These are phyloP conservation scores for Aspergillus sergii DNA, from an alignment of 2,329 filamentous ascomycete species.

Conservation along the genomic window DNA sequence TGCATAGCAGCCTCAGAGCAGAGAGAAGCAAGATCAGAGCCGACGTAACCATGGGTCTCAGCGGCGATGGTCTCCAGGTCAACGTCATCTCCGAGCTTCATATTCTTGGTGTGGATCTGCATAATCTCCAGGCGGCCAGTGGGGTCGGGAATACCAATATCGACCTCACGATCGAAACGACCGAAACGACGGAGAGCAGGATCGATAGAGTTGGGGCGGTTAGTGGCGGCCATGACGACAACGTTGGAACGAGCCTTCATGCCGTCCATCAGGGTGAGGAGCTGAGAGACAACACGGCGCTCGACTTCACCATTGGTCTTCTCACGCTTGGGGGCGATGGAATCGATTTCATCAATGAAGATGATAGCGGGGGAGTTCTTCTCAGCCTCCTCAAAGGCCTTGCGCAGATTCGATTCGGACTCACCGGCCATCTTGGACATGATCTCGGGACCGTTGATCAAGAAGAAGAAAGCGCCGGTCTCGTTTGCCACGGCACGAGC, in stretches of 20 bases:
- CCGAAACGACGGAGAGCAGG: conserved; percentile 96
- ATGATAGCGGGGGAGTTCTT: conserved; percentile 99
- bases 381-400: conserved; percentile 99
- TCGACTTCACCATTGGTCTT: conserved; percentile 99
- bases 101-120: conserved; percentile 99
- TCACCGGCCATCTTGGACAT: conserved; percentile 99
- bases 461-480: conserved; percentile 98
- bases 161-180: conserved; percentile 97
- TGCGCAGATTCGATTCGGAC: conserved; percentile 95
- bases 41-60: conserved; percentile 98
- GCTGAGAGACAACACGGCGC: conserved; percentile 95
- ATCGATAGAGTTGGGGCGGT: conserved; percentile 98
- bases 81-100: conserved; percentile 97
- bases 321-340: conserved; percentile 98
- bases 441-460: conserved; percentile 99
- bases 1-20: conserved; percentile 99
- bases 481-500: conserved; percentile 98
- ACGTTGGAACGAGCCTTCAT: conserved; percentile 99
- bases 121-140: conserved; percentile 98
- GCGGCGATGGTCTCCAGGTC: conserved; percentile 95
- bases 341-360: conserved; percentile 99
- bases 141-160: conserved; percentile 96
- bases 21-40: conserved; percentile 95
- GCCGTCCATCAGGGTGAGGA: conserved; percentile 96
- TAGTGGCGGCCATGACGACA: conserved; percentile 98